Conservation (phyloP, 129 eudicot genomes). For the Centrapalus pauciflorus region DNA sequence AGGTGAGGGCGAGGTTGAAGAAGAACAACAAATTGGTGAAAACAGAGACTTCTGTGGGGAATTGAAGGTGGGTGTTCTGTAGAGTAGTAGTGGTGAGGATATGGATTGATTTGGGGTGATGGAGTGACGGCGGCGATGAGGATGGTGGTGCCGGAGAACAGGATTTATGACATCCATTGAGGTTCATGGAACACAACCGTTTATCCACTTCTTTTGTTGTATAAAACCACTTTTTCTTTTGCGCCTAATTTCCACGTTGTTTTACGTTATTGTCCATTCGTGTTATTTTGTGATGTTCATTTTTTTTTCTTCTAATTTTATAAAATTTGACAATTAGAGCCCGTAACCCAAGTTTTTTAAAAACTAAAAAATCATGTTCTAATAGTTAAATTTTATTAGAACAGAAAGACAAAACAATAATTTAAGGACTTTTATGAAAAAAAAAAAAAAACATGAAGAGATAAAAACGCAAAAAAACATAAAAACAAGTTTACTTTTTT, state of each 20-base stretch:
- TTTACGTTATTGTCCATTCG: too few species aligned
- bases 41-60: conserved; percentile 19
- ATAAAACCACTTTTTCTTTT: not conserved
- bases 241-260: not conserved
- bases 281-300: too few species aligned
- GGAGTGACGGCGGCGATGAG: conserved; percentile 15
- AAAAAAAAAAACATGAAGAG: too few species aligned
- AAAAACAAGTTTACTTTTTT: too few species aligned
- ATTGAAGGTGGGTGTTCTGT: conserved; percentile 15
- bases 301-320: not conserved
- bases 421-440: too few species aligned
- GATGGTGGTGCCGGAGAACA: conserved; percentile 28
- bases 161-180: conserved; percentile 47
- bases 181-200: conserved; percentile 28
- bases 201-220: conserved; percentile 32
- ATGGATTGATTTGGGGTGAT: not conserved
- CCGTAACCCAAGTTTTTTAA: not conserved
- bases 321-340: too few species aligned
- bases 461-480: too few species aligned
- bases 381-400: too few species aligned
- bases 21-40: conserved; percentile 38
- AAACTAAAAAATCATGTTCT: too few species aligned
- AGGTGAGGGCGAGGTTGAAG: conserved; percentile 52
- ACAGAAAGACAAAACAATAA: too few species aligned
- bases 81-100: conserved; percentile 11